Conservation (phyloP, 164 flowering plant genomes). For the Berberis vulgaris region DNA sequence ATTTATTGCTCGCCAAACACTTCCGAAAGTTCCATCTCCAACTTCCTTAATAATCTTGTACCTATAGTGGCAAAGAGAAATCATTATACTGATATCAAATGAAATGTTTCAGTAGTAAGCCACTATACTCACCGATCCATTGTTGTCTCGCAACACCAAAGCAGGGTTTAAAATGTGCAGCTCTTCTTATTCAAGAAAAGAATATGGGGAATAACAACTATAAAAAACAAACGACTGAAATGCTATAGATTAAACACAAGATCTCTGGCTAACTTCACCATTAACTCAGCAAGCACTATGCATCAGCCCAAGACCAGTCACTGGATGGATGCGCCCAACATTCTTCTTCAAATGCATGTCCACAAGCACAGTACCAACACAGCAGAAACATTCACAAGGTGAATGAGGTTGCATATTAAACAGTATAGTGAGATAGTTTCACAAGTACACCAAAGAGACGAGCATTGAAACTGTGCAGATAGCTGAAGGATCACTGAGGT, state of each 20-base stretch:
- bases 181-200: conserved; percentile 29
- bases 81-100: too few species aligned
- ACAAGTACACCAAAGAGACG: too few species aligned
- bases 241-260: conserved; percentile 12
- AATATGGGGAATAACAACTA: conserved; percentile 14
- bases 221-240: conserved; percentile 3
- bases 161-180: conserved; percentile 13
- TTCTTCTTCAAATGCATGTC: conserved; percentile 35
- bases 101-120: too few species aligned
- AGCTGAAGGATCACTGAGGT: too few species aligned
- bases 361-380: conserved; percentile 11
- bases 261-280: conserved; percentile 39
- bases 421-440: too few species aligned
- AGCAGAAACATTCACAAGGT: background rate
- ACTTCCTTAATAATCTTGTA: too few species aligned
- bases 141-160: conserved; percentile 12
- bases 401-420: too few species aligned
- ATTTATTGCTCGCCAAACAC: too few species aligned
- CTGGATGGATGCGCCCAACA: conserved; percentile 33
- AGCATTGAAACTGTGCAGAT: too few species aligned
- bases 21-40: too few species aligned
- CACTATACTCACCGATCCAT: conserved; percentile 70
- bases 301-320: conserved; percentile 15
- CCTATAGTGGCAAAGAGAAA: too few species aligned
- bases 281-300: conserved; percentile 15